These are phyloP conservation scores for Ramalina intermedia DNA, from an alignment of 495 filamentous ascomycete species.

Conservation along the genomic window DNA sequence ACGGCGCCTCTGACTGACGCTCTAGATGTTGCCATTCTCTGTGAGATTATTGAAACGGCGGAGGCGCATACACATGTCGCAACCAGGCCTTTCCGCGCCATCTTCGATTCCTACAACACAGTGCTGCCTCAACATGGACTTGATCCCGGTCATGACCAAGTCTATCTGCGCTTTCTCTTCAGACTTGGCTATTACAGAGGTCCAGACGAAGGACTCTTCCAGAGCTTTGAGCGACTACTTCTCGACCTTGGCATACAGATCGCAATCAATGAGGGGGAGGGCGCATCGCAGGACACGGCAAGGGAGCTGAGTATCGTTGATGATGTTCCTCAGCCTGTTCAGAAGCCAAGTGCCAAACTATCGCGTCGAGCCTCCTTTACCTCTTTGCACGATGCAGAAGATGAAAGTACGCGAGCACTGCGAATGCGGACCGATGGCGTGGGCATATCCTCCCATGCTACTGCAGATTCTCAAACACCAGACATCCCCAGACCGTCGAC, in stretches of 20 bases:
- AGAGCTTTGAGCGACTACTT: conserved; percentile 52
- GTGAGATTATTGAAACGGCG: conserved; percentile 59
- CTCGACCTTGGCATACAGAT: conserved; percentile 52
- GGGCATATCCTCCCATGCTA: too few species aligned
- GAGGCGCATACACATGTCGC: conserved; percentile 50
- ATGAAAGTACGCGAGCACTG: conserved; percentile 29
- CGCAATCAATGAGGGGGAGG: conserved; percentile 36
- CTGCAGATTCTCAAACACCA: too few species aligned
- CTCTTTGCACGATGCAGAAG: conserved; percentile 39
- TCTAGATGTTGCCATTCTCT: conserved; percentile 64
- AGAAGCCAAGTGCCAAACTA: conserved; percentile 14
- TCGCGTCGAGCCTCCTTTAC: conserved; percentile 42
- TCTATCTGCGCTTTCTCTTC: conserved; percentile 65
- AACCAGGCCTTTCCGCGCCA: conserved; percentile 55
- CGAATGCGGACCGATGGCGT: conserved; percentile 18
- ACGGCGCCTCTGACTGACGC: conserved; percentile 8
- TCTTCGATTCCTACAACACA: conserved; percentile 68
- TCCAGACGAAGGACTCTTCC: conserved; percentile 36
- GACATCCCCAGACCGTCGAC: conserved; percentile 17
- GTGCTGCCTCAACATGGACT: conserved; percentile 51
- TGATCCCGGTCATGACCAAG: conserved; percentile 54
- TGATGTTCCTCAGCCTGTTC: conserved; percentile 12
- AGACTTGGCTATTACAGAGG: conserved; percentile 52
- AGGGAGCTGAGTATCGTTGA: conserved; percentile 7
- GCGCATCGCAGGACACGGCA: conserved; percentile 19